These are phyloP conservation scores for Euphorbia neoarborescens DNA, from an alignment of 441 rosid species.

Conservation along the genomic window DNA sequence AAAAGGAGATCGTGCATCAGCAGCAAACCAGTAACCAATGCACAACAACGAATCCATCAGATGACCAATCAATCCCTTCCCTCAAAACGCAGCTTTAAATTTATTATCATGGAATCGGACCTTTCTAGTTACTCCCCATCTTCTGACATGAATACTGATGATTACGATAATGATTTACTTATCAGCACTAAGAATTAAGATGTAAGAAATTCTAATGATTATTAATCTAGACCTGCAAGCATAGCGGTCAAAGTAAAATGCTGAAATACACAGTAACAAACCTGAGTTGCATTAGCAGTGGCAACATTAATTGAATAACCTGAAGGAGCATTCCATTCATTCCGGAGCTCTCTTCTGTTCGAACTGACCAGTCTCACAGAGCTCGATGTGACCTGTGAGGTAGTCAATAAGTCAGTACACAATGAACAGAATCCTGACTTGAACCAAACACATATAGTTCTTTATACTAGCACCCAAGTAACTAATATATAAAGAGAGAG, in stretches of 20 bases:
- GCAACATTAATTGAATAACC: slow-evolving; percentile 92
- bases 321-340: slow-evolving; percentile 83
- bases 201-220: no score
- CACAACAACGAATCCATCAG: not conserved
- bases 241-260: not conserved
- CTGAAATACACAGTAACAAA: slow-evolving; percentile 23
- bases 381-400: slow-evolving; percentile 75
- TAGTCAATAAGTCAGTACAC: slow-evolving; percentile 16
- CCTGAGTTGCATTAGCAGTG: slow-evolving; percentile 97
- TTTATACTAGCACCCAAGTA: not conserved
- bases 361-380: slow-evolving; percentile 87
- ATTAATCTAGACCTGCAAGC: not conserved
- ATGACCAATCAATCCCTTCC: not conserved
- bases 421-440: slow-evolving; percentile 6
- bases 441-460: not conserved
- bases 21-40: not conserved
- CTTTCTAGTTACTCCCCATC: not conserved
- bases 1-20: not conserved
- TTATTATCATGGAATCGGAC: not conserved
- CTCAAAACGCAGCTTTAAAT: not conserved
- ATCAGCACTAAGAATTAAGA: not conserved
- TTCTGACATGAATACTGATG: not conserved
- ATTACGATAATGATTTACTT: not conserved
- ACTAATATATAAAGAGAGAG: not conserved
- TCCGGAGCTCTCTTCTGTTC: slow-evolving; percentile 54